A percentile compares a stretch with the other conserved stretches of the same genome.
phyloP scores from a whole-genome alignment of 768 basidiomycete genomes.

The Solioccasus polychromus region DNA sequence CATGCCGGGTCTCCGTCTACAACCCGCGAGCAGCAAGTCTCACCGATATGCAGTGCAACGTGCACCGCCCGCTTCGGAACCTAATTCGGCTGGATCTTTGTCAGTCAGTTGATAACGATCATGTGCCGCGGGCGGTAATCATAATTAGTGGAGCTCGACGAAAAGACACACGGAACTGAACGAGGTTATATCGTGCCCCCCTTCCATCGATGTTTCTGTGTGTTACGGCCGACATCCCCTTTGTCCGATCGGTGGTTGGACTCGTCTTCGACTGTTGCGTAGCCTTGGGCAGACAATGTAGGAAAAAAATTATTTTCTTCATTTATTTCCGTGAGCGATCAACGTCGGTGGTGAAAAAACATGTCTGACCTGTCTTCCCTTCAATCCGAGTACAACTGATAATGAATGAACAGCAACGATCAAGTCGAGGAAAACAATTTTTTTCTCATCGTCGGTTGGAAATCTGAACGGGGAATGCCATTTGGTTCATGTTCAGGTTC shows the following conservation, averaged over 20 bases:
- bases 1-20: constrained; percentile 55
- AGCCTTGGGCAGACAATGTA: constrained; percentile 14
- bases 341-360: constrained; percentile 22
- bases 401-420: constrained; percentile 20
- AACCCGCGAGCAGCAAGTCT: constrained; percentile 62
- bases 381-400: constrained; percentile 2
- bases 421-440: constrained; percentile 13
- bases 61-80: constrained; percentile 19
- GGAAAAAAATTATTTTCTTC: constrained; percentile 27
- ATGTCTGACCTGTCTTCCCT: constrained; percentile 15
- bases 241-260: constrained; percentile 14
- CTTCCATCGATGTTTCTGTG: neutral
- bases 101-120: constrained; percentile 16
- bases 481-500: constrained; percentile 7
- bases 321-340: constrained; percentile 29
- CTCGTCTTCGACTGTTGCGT: constrained; percentile 8
- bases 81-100: constrained; percentile 22
- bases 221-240: neutral
- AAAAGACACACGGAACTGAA: constrained; percentile 8
- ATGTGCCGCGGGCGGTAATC: neutral
- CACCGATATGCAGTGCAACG: constrained; percentile 36
- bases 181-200: constrained; percentile 4
- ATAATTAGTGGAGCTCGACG: constrained; percentile 13
- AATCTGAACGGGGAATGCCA: constrained; percentile 9
- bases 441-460: constrained; percentile 9